Evolutionary conservation across 78 protist genomes (phyloP).

Genomic region (Tieghemostelium lacteum): DNA sequence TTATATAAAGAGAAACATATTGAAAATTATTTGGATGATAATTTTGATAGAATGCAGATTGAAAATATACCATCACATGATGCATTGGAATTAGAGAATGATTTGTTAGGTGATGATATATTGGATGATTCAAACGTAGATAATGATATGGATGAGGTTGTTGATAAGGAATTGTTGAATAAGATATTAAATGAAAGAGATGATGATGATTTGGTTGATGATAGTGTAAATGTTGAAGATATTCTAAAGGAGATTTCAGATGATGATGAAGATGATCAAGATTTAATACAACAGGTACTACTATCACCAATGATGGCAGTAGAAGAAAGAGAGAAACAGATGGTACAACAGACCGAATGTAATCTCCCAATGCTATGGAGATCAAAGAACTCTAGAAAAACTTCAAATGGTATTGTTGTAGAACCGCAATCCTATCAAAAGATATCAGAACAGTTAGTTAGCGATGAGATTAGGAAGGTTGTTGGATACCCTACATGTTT

Average conservation of each 20-base stretch:
- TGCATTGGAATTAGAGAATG: not conserved
- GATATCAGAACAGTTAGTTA: constrained; percentile 43
- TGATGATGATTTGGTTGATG: constrained; percentile 42
- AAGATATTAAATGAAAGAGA: constrained; percentile 58
- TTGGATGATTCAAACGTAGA: not conserved
- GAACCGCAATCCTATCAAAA: constrained; percentile 64
- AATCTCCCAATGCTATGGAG: constrained; percentile 62
- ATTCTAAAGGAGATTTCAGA: constrained; percentile 19
- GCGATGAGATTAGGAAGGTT: constrained; percentile 40
- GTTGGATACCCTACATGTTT: constrained; percentile 75
- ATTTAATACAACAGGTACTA: not conserved
- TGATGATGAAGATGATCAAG: not conserved
- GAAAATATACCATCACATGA: too few relatives aligned
- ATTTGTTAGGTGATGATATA: not conserved
- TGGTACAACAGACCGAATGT: not conserved
- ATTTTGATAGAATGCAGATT: not conserved
- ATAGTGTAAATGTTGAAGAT: constrained; percentile 3
- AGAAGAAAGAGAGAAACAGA: constrained; percentile 12
- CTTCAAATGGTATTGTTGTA: constrained; percentile 58
- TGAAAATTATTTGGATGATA: not conserved
- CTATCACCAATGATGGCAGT: not conserved
- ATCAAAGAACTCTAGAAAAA: constrained; percentile 17
- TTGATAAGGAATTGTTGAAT: constrained; percentile 56
- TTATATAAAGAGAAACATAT: not conserved
- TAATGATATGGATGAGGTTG: not conserved